phyloP scores from a whole-genome alignment of 495 filamentous ascomycete species.

The Rhizodiscina lignyota region DNA sequence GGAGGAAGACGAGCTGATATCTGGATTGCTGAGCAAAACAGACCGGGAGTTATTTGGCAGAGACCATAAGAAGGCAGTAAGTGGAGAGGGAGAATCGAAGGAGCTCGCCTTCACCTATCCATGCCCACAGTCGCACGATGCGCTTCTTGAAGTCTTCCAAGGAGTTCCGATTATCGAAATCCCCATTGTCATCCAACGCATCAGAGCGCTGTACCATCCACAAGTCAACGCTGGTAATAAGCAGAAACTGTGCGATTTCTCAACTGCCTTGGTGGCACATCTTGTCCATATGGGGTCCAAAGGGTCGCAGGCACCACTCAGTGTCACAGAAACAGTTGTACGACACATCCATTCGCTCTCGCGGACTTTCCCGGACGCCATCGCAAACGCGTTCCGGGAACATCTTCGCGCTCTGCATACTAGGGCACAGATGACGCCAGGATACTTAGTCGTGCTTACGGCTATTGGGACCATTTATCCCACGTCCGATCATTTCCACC shows the following conservation, averaged over 20 bases:
- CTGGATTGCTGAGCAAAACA: conserved; percentile 4
- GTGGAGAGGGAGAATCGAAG: background rate
- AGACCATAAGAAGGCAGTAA: background rate
- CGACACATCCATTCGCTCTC: conserved; percentile 77
- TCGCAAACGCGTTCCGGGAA: conserved; percentile 57
- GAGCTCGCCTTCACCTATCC: conserved; percentile 64
- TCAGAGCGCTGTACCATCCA: conserved; percentile 79
- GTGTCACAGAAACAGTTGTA: conserved; percentile 47
- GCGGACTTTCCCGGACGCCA: conserved; percentile 60
- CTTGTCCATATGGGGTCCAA: conserved; percentile 45
- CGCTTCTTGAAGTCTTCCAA: conserved; percentile 50
- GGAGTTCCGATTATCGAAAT: conserved; percentile 42
- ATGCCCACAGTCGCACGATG: conserved; percentile 61
- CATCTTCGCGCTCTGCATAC: conserved; percentile 48
- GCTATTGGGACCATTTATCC: conserved; percentile 76
- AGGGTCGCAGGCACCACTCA: conserved; percentile 22
- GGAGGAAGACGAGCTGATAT: conserved; percentile 11
- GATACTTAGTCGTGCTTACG: conserved; percentile 67
- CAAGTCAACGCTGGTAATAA: conserved; percentile 75
- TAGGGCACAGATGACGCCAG: conserved; percentile 42
- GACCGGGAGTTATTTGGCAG: background rate
- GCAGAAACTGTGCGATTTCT: conserved; percentile 57
- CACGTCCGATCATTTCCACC: conserved; percentile 92
- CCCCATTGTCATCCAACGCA: conserved; percentile 69
- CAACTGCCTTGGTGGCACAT: conserved; percentile 60